Evolutionary conservation across 768 basidiomycete species (phyloP).

Genomic region (Boletales sp.): DNA sequence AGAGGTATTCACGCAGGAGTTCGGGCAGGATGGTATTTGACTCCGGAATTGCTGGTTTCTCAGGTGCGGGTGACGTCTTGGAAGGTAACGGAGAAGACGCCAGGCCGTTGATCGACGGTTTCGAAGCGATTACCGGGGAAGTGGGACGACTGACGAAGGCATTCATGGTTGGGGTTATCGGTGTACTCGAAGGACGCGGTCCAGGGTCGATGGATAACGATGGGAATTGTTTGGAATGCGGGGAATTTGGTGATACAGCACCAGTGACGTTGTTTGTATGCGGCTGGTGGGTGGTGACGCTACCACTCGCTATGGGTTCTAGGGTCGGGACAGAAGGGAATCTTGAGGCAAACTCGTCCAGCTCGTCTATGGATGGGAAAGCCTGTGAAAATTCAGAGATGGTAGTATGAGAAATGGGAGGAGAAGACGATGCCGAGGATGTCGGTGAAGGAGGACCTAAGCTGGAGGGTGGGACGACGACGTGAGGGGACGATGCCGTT

Average conservation of each 20-base stretch:
- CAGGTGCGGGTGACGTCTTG: constrained; percentile 25
- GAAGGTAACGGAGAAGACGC: constrained; percentile 31
- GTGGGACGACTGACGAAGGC: constrained; percentile 60
- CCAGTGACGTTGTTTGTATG: constrained; percentile 30
- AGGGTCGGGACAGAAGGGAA: constrained; percentile 50
- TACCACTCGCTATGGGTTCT: constrained; percentile 33
- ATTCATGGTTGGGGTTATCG: constrained; percentile 55
- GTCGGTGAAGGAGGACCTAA: constrained; percentile 76
- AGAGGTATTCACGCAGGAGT: constrained; percentile 56
- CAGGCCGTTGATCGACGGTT: constrained; percentile 40
- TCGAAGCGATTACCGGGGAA: constrained; percentile 48
- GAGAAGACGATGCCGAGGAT: constrained; percentile 66
- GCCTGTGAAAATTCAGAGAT: constrained; percentile 57
- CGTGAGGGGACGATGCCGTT: constrained; percentile 49
- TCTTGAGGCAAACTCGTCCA: constrained; percentile 53
- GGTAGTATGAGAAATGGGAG: constrained; percentile 38
- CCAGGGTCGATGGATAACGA: constrained; percentile 43
- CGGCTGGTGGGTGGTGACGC: constrained; percentile 2
- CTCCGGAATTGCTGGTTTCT: constrained; percentile 50
- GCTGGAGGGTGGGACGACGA: constrained; percentile 64
- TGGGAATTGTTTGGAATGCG: constrained; percentile 35
- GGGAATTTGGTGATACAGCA: constrained; percentile 30
- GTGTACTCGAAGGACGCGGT: constrained; percentile 67
- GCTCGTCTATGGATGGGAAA: constrained; percentile 78
- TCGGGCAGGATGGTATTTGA: constrained; percentile 59